A percentile compares a stretch with the other conserved stretches of the same genome.
Evolutionary conservation across 495 filamentous ascomycete genomes (phyloP).

Genomic region (Cercophora samala): DNA sequence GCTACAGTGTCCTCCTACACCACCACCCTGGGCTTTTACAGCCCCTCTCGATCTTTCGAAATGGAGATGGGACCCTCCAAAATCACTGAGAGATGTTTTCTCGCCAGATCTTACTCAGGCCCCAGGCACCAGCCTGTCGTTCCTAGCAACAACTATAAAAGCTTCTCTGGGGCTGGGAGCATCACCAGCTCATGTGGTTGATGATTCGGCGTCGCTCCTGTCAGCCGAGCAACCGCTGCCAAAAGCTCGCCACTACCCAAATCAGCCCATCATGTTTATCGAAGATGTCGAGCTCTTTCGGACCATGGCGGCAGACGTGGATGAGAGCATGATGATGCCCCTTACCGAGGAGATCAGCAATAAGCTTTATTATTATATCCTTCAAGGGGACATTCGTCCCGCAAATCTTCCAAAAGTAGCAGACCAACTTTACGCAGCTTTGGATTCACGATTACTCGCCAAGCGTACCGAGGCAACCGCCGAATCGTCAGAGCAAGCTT

Average conservation of each 20-base stretch:
- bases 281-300: slow-evolving; percentile 11
- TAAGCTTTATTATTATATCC: slow-evolving; percentile 10
- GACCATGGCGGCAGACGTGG: slow-evolving; percentile 2
- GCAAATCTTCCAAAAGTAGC: neutral
- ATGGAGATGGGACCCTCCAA: slow-evolving; percentile 52
- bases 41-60: slow-evolving; percentile 39
- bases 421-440: neutral
- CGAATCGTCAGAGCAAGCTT: neutral
- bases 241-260: neutral
- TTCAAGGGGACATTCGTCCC: neutral
- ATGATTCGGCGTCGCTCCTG: neutral
- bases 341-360: slow-evolving; percentile 14
- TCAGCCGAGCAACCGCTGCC: too few relatives aligned
- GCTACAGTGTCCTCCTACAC: slow-evolving; percentile 34
- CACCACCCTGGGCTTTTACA: slow-evolving; percentile 41
- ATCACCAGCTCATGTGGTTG: neutral
- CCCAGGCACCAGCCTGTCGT: neutral
- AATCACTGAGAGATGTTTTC: slow-evolving; percentile 2
- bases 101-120: neutral
- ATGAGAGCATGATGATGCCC: slow-evolving; percentile 5
- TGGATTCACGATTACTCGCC: neutral
- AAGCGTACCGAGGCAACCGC: neutral
- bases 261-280: neutral
- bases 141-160: neutral
- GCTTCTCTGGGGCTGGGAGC: neutral